phyloP scores from a whole-genome alignment of 2,329 filamentous ascomycete species.

The Grosmannia serpens region DNA sequence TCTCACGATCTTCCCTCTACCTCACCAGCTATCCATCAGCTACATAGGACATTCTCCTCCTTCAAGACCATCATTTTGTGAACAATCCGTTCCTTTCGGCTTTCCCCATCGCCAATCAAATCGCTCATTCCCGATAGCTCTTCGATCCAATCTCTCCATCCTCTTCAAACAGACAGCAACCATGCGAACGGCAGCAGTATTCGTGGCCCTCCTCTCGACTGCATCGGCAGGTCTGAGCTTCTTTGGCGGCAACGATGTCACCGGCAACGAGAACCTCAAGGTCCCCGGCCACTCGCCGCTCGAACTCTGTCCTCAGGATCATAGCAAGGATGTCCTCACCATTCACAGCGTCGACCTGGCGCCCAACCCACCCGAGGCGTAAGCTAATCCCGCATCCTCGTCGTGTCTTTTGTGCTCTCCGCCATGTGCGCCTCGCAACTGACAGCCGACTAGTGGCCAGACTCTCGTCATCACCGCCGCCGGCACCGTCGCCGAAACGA shows the following conservation, averaged over 20 bases:
- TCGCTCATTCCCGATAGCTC: no score
- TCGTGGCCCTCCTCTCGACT: constrained; percentile 34
- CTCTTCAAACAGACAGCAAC: background rate
- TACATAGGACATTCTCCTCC: background rate
- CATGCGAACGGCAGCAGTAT: constrained; percentile 30
- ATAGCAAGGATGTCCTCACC: constrained; percentile 55
- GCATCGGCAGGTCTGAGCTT: constrained; percentile 30
- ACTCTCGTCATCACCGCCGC: constrained; percentile 67
- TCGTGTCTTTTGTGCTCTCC: background rate
- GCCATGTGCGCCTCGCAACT: constrained; percentile 2
- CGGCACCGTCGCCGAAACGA: constrained; percentile 60
- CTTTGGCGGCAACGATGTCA: constrained; percentile 35
- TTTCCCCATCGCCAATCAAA: background rate
- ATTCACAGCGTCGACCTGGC: constrained; percentile 70
- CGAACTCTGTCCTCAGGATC: constrained; percentile 58
- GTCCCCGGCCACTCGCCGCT: constrained; percentile 83
- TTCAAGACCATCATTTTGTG: background rate
- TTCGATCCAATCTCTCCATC: background rate
- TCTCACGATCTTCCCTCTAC: background rate
- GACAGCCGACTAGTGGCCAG: constrained; percentile 49
- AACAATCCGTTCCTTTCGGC: background rate
- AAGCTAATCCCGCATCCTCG: constrained; percentile 27
- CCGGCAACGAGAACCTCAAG: constrained; percentile 41
- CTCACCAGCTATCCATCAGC: background rate
- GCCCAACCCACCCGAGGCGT: constrained; percentile 84